Evolutionary conservation across 1,139 yeast genomes (phyloP).

Genomic region (Casaregolazyma lundiana): DNA sequence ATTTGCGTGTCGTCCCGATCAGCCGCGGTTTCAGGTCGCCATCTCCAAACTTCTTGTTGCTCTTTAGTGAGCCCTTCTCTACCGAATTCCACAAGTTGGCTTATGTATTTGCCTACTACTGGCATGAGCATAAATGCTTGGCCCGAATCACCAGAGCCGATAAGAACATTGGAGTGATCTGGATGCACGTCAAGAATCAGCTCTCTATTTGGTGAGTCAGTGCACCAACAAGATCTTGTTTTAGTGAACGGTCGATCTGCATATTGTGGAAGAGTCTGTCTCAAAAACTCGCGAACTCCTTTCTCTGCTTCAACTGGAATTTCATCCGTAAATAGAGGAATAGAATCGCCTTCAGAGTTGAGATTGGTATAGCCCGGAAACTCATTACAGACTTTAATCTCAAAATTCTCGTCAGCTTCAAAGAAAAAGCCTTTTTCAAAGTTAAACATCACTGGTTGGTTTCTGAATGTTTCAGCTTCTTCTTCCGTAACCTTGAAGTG

Average conservation of each 20-base stretch:
- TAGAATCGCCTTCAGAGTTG: constrained; percentile 23
- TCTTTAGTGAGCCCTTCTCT: constrained; percentile 13
- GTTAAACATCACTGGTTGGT: constrained; percentile 41
- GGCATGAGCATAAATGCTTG: constrained; percentile 44
- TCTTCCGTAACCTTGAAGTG: constrained; percentile 37
- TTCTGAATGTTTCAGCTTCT: constrained; percentile 34
- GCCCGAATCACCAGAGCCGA: constrained; percentile 46
- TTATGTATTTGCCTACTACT: constrained; percentile 40
- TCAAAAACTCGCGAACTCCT: constrained; percentile 30
- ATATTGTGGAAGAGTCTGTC: constrained; percentile 24
- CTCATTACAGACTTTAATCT: constrained; percentile 38
- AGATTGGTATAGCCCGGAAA: constrained; percentile 36
- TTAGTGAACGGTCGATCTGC: constrained; percentile 33
- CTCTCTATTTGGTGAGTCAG: constrained; percentile 42
- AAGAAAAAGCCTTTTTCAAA: constrained; percentile 46
- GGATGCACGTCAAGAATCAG: constrained; percentile 44
- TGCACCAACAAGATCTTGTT: constrained; percentile 46
- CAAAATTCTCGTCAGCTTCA: constrained; percentile 40
- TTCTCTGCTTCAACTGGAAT: constrained; percentile 34
- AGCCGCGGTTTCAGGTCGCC: constrained; percentile 24
- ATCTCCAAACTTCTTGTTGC: constrained; percentile 19
- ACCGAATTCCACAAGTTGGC: constrained; percentile 8
- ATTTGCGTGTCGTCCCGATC: constrained; percentile 19
- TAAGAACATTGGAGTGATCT: constrained; percentile 28
- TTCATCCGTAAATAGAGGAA: constrained; percentile 33